Percentiles rank a stretch among this genome's conserved stretches.
Evolutionary conservation across 2,329 filamentous ascomycete species (phyloP).

Genomic region (Aspergillus spinulosporus): DNA sequence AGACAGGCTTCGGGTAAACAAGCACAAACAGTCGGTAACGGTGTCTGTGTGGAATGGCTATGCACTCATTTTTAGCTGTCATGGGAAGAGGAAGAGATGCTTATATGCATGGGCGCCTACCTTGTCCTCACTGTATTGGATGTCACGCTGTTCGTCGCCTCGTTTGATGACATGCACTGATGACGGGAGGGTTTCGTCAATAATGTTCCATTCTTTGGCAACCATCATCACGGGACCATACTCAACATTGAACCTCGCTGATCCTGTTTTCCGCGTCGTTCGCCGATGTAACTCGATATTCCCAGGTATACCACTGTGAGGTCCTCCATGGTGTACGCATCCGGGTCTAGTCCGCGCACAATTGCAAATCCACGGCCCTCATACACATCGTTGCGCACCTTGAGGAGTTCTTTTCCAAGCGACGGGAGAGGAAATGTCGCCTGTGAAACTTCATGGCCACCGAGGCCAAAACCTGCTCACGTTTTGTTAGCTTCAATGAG

Average conservation of each 20-base stretch:
- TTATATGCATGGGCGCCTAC: background rate
- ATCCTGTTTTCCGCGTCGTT: conserved; percentile 15
- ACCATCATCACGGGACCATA: background rate
- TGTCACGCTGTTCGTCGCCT: conserved; percentile 11
- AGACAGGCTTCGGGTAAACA: conserved; percentile 14
- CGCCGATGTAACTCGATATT: conserved; percentile 17
- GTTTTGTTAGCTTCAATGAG: conserved; percentile 2
- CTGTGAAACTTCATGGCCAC: conserved; percentile 15
- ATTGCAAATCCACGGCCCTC: conserved; percentile 15
- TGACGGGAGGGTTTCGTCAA: conserved; percentile 1
- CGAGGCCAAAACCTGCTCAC: conserved; percentile 8
- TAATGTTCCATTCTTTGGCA: background rate
- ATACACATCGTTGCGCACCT: conserved; percentile 16
- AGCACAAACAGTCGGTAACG: conserved; percentile 16
- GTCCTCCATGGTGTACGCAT: conserved; percentile 15
- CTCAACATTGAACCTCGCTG: conserved; percentile 18
- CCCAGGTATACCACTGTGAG: conserved; percentile 16
- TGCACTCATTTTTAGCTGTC: conserved; percentile 1
- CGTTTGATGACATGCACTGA: conserved; percentile 17
- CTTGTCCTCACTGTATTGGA: conserved; percentile 15
- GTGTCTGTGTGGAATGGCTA: conserved; percentile 18
- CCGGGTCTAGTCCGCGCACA: conserved; percentile 15
- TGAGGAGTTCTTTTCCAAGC: conserved; percentile 9
- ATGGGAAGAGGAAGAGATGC: background rate
- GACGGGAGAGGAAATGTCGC: conserved; percentile 11